Base-by-base conservation (phyloP, 2,329 filamentous ascomycete species). In the Aureobasidium sp. region DNA sequence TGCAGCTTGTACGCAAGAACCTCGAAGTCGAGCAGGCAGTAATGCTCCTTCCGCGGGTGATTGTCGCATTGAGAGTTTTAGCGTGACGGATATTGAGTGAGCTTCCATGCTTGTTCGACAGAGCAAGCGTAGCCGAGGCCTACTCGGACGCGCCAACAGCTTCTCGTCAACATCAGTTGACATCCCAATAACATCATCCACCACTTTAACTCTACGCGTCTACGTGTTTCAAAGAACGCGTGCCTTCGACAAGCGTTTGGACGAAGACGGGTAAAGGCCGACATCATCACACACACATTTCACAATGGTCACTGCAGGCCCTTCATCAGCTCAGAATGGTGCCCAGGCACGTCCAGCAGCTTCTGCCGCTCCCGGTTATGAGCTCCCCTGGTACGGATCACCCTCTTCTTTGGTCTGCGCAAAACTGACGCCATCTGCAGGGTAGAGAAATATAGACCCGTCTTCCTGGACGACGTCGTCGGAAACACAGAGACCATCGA, bases 401-500 rank as follows among this genome's bases (percentile, higher is more conserved):
- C 19, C 1, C 9, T 14, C 39, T 15, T 33, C 22, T 44, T 33
- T 8, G 15, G 31, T 8, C 8, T n/a, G 47, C 35, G 22, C 37
- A 14, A 31, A 42, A 5, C 62, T 66, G 47, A 65, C 31, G 33
- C 54, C 40, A n/a, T 27, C 9, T 3, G 9, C 62, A 97, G 93
- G 94, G 94, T 99, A 64, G 94, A 99, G 77, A 99, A 99, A 75
- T 99, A 97, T 78, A 85, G 94, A 42, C 94, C 94, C 1, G 83
- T 96, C 59, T 95, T 95, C 76, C 85, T 99, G 33, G 91, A 97
- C 77, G 93, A 99, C 77, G 87, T 99, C 59, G 94, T 99, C 60
- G 94, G 94, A 71, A 99, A 99, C 76, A 96, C 90, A 22, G 94
- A 99, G 74, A 99, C 94, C 0, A 91, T 99, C 69, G 93, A 97